Evolutionary conservation across 495 filamentous ascomycete genomes (phyloP), one percentile per base, ranked within the genome.

Genomic region (Parmelia sp.): DNA sequence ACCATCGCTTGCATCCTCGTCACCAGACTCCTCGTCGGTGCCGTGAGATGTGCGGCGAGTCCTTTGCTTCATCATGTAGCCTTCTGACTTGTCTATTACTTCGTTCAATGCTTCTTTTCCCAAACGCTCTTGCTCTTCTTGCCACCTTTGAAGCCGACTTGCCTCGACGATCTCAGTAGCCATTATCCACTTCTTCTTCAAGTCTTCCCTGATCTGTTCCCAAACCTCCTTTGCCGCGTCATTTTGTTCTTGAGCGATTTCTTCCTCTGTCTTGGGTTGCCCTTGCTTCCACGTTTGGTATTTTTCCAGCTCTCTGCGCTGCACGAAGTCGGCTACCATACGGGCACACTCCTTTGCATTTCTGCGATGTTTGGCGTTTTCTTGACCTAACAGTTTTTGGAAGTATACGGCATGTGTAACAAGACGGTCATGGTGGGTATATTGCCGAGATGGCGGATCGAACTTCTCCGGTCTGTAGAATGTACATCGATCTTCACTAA

Each of bases 391-490:
- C 45, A 96, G 77, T 66, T 83, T 86, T 47, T 90, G 85, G 69
- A 97, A 92, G 67, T 91, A 84, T 15, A 89, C 66, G 53, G 90
- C 90, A 68, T 96, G 91, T 19, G 86, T 84, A 49, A 90, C 82
- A 11, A 97, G 80, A 70, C 96, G 89, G 70, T 97, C 92, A 63
- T 84, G 82, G 70, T 96, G 92, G 21, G 86, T 86, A 76, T 90
- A 96, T 61, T 90, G 90, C 63, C 82, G 83, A 9, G 86, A 82
- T 4, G 88, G 90, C 62, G 88, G 85, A 47, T 84, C 79, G 66
- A 90, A 88, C 53, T 85, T 81, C 64, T 96, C 91, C 0, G 88
- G 87, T n/a, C 84, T 79, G 70, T 88, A 96, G 36, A 89, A 77
- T 5, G 86, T 88, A 71, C 89, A 94, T 25, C 82, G 81, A 57